Evolutionary conservation across 148 eudicot species (phyloP).

Genomic region (Rhododendron williamsianum): DNA sequence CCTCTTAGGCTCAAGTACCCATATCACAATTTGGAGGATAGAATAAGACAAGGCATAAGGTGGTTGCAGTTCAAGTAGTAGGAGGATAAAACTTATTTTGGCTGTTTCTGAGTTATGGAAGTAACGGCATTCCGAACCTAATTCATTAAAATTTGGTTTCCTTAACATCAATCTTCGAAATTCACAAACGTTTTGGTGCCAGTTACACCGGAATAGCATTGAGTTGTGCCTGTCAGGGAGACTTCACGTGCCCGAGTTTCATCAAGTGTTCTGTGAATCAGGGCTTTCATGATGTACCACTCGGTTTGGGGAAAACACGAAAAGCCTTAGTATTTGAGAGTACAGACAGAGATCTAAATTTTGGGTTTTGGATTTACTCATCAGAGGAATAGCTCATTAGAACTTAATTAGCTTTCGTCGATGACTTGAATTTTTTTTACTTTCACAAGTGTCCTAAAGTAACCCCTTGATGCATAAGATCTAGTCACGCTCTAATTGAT

Average conservation of each 20-base stretch:
- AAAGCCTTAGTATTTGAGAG: no score
- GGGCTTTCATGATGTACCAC: not conserved
- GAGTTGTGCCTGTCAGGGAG: not conserved
- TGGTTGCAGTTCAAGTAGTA: not conserved
- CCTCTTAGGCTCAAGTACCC: not conserved
- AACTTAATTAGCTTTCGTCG: not conserved
- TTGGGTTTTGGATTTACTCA: not conserved
- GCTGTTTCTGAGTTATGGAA: not conserved
- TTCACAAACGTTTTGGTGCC: not conserved
- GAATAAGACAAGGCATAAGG: not conserved
- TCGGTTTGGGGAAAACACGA: not conserved
- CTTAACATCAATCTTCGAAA: not conserved
- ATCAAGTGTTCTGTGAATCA: not conserved
- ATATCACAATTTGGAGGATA: not conserved
- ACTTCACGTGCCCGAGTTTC: not conserved
- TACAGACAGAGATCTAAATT: not conserved
- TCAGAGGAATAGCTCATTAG: not conserved
- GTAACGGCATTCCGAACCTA: not conserved
- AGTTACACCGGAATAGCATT: not conserved
- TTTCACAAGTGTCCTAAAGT: no score
- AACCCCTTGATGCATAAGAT: not conserved
- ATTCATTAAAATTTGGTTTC: no score
- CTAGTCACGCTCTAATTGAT: not conserved
- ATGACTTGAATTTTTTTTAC: not conserved
- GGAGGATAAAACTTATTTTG: not conserved